Evolutionary conservation across 768 basidiomycete species (phyloP).

Genomic region (Coprinopsis sp.): DNA sequence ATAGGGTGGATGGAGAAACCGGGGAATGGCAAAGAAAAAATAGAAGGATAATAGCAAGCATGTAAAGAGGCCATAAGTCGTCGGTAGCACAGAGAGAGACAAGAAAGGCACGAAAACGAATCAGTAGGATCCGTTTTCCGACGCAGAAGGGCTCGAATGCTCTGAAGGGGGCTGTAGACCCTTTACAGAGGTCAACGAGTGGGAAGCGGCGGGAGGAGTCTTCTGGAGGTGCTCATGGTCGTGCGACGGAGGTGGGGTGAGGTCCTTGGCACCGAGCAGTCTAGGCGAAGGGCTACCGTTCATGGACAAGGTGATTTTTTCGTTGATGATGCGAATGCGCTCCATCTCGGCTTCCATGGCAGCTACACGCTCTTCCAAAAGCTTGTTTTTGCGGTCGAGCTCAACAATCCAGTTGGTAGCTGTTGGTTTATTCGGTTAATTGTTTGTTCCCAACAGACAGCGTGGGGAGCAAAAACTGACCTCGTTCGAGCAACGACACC

Average conservation of each 20-base stretch:
- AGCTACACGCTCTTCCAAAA: slow-evolving; percentile 63
- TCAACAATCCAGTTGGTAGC: slow-evolving; percentile 76
- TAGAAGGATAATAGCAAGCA: too few relatives aligned
- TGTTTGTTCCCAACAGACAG: too few relatives aligned
- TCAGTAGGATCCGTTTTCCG: slow-evolving; percentile 34
- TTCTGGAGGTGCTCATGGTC: too few relatives aligned
- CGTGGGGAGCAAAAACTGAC: too few relatives aligned
- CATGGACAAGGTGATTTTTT: slow-evolving; percentile 72
- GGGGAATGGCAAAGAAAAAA: slow-evolving; percentile 5
- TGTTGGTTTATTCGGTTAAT: too few relatives aligned
- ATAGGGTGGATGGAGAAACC: not conserved
- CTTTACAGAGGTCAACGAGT: slow-evolving; percentile 51
- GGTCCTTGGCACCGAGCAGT: slow-evolving; percentile 37
- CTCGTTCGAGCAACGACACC: slow-evolving; percentile 83
- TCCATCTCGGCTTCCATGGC: slow-evolving; percentile 65
- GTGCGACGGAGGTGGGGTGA: slow-evolving; percentile 57
- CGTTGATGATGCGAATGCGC: slow-evolving; percentile 70
- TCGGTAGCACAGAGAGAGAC: too few relatives aligned
- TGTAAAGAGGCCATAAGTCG: too few relatives aligned
- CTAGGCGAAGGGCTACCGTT: slow-evolving; percentile 53
- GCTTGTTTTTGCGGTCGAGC: slow-evolving; percentile 69
- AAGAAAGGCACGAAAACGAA: too few relatives aligned
- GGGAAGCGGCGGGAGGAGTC: slow-evolving; percentile 31
- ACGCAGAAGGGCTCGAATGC: slow-evolving; percentile 53
- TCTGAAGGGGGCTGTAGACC: slow-evolving; percentile 61